Evolutionary conservation across 208 protist species (phyloP).

Genomic region (Trypanosoma vivax): DNA sequence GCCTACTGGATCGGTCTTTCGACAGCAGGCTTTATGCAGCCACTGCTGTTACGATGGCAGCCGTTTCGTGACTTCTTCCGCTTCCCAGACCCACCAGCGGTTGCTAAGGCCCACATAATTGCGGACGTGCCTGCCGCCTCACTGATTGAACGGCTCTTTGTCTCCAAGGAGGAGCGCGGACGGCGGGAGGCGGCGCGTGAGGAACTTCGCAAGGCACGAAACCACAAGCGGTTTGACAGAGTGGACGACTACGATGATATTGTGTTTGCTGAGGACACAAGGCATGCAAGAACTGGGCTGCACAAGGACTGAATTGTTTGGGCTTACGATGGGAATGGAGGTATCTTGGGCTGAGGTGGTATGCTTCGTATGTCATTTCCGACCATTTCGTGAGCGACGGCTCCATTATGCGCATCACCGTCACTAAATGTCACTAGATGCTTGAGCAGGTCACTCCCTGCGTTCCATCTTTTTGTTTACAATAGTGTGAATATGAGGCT

Average conservation of each 20-base stretch:
- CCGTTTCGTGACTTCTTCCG: conserved; percentile 77
- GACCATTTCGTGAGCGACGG: too few relatives aligned
- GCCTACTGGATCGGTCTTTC: conserved; percentile 88
- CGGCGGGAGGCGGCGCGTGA: conserved; percentile 40
- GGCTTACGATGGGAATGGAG: neutral
- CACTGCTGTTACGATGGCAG: conserved; percentile 77
- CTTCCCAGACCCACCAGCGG: conserved; percentile 79
- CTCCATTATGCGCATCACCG: too few relatives aligned
- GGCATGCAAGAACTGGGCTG: neutral
- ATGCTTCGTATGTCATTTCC: too few relatives aligned
- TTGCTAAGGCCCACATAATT: conserved; percentile 57
- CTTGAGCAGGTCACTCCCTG: too few relatives aligned
- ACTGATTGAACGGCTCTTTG: conserved; percentile 69
- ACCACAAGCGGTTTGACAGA: conserved; percentile 51
- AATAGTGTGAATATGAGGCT: too few relatives aligned
- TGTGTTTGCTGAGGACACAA: conserved; percentile 40
- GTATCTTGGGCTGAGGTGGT: too few relatives aligned
- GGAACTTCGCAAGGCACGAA: conserved; percentile 25
- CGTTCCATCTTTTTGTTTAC: too few relatives aligned
- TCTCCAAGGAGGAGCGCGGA: conserved; percentile 47
- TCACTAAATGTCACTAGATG: too few relatives aligned
- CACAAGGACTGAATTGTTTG: neutral
- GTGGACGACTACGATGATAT: conserved; percentile 72
- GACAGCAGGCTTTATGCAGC: conserved; percentile 71
- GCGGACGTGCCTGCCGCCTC: conserved; percentile 53